Percentiles rank a stretch among this genome's conserved stretches.
These are phyloP conservation scores for Vanderwaltozyma polyspora DNA, from an alignment of 805 yeast species.

Conservation along the genomic window DNA sequence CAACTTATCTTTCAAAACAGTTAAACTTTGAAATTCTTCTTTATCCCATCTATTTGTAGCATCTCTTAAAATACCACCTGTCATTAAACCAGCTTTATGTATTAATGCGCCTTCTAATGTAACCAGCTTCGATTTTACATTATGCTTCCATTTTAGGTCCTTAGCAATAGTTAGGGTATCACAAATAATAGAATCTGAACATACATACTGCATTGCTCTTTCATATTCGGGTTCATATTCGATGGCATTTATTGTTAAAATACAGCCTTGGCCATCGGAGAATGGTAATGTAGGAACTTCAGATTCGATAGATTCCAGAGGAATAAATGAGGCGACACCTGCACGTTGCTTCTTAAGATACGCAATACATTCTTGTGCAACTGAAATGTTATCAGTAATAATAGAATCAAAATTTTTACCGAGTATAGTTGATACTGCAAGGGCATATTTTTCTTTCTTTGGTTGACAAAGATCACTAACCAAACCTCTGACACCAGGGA, in stretches of 20 bases:
- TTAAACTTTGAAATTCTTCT: conserved; percentile 46
- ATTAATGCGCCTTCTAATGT: conserved; percentile 78
- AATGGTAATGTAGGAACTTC: conserved; percentile 41
- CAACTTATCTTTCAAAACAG: conserved; percentile 39
- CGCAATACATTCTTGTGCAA: conserved; percentile 67
- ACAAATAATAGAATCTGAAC: conserved; percentile 71
- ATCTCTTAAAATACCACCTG: conserved; percentile 67
- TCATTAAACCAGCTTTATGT: conserved; percentile 79
- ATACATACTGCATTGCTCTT: conserved; percentile 66
- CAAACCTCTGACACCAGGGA: conserved; percentile 78
- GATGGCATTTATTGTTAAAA: conserved; percentile 54
- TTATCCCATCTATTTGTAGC: conserved; percentile 57
- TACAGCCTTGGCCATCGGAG: conserved; percentile 17
- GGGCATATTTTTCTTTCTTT: conserved; percentile 55
- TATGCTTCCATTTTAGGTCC: conserved; percentile 54
- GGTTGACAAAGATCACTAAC: conserved; percentile 75
- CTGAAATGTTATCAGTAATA: conserved; percentile 59
- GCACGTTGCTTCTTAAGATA: conserved; percentile 74
- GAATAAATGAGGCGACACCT: conserved; percentile 81
- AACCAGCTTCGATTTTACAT: conserved; percentile 54
- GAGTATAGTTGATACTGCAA: conserved; percentile 63
- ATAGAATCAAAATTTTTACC: conserved; percentile 77
- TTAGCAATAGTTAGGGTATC: conserved; percentile 62
- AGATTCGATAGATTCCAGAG: conserved; percentile 64
- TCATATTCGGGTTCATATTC: conserved; percentile 59